A percentile compares a stretch with the other conserved stretches of the same genome.
Conservation (phyloP, 169 alveolate species). For the Besnoitia besnoiti region DNA sequence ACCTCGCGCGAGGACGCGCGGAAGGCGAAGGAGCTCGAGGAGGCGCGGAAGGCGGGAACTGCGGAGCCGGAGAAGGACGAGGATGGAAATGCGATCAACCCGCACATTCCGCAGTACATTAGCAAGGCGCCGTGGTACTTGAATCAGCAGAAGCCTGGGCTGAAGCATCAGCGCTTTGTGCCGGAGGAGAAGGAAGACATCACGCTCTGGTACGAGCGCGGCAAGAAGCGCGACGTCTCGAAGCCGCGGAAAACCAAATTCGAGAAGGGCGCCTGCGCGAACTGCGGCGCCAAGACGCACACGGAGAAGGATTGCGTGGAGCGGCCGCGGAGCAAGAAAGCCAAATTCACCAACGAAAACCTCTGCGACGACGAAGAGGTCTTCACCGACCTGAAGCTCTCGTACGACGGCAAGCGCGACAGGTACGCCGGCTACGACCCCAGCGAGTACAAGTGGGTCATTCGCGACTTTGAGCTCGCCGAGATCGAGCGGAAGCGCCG, state of each 20-base stretch:
- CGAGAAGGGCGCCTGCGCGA: constrained; percentile 93
- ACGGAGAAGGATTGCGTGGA: constrained; percentile 95
- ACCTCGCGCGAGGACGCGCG: constrained; percentile 43
- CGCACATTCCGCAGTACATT: constrained; percentile 77
- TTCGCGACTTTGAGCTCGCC: constrained; percentile 84
- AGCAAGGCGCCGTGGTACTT: constrained; percentile 77
- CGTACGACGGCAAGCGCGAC: constrained; percentile 94
- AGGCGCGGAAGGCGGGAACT: constrained; percentile 61
- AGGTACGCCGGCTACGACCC: constrained; percentile 97
- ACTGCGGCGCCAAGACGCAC: constrained; percentile 99
- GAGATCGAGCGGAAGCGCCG: constrained; percentile 87
- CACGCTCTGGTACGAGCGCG: constrained; percentile 42
- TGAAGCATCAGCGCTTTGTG: constrained; percentile 64
- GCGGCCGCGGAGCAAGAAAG: constrained; percentile 81
- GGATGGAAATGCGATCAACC: constrained; percentile 71
- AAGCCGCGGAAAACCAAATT: constrained; percentile 44
- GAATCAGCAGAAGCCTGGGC: constrained; percentile 66
- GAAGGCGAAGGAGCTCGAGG: constrained; percentile 50
- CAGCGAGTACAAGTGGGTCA: constrained; percentile 79
- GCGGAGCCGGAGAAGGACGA: constrained; percentile 63
- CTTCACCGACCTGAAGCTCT: constrained; percentile 15
- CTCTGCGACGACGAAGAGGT: constrained; percentile 15
- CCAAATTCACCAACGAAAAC: constrained; percentile 20
- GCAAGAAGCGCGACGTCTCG: constrained; percentile 18
- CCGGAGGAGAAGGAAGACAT: neutral